These are phyloP conservation scores for Dicorynia guianensis DNA, from an alignment of 306 rosid genomes.

Conservation along the genomic window DNA sequence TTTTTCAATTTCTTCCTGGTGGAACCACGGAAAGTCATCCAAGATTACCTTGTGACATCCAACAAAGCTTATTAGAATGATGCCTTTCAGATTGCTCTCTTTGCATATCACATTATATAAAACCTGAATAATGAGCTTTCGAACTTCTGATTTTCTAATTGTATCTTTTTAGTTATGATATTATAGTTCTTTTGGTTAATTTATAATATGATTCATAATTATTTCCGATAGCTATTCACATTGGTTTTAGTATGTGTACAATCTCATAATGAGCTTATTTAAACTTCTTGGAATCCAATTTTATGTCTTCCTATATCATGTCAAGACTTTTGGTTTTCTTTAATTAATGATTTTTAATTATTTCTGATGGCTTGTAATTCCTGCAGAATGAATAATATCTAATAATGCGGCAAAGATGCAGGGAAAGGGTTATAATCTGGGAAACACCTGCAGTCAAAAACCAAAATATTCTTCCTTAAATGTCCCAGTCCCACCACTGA, in stretches of 20 bases:
- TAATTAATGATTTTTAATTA: background rate
- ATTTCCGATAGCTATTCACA: conserved; percentile 12
- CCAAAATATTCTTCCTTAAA: conserved; percentile 6
- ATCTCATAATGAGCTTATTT: background rate
- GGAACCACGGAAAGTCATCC: background rate
- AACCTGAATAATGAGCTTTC: background rate
- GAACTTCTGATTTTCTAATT: conserved; percentile 3
- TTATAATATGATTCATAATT: background rate
- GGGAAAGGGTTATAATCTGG: background rate
- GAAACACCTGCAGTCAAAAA: background rate
- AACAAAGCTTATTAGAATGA: background rate
- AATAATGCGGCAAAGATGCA: conserved; percentile 29
- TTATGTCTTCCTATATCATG: background rate
- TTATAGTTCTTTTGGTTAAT: background rate
- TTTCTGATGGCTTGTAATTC: background rate
- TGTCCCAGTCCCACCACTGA: conserved; percentile 2
- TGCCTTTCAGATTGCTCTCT: background rate
- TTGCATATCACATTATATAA: background rate
- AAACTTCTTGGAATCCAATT: conserved; percentile 10
- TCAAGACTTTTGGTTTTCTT: conserved; percentile 3
- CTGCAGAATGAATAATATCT: conserved; percentile 33
- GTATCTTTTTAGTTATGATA: background rate
- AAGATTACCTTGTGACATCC: background rate
- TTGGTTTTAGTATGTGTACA: background rate
- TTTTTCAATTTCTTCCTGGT: background rate